Evolutionary conservation across 2,329 filamentous ascomycete species (phyloP).

Genomic region (Ophiostoma sp.): DNA sequence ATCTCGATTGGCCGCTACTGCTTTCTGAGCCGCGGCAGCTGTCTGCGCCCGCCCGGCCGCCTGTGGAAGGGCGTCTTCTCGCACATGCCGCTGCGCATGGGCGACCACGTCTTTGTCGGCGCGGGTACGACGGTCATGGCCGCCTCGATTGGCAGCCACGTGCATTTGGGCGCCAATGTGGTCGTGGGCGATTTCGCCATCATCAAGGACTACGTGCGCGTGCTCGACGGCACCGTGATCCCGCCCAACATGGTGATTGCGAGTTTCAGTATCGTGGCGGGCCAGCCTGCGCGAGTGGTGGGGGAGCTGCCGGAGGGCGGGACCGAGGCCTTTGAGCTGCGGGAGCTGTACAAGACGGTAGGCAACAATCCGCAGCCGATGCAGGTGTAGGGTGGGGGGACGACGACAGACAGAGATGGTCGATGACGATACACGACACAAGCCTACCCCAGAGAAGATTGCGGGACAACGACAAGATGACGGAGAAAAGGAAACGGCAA

Average conservation of each 20-base stretch:
- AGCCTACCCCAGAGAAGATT: neutral
- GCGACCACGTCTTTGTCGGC: slow-evolving; percentile 91
- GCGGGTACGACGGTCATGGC: slow-evolving; percentile 75
- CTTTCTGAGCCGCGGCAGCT: slow-evolving; percentile 75
- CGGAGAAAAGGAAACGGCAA: slow-evolving; percentile 5
- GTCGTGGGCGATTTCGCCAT: slow-evolving; percentile 85
- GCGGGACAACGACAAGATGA: neutral
- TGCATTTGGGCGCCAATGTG: slow-evolving; percentile 76
- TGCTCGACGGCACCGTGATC: slow-evolving; percentile 81
- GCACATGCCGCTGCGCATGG: slow-evolving; percentile 87
- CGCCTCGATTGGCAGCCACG: slow-evolving; percentile 78
- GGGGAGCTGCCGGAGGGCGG: slow-evolving; percentile 77
- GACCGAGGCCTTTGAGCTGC: slow-evolving; percentile 63
- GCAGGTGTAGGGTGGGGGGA: slow-evolving; percentile 35
- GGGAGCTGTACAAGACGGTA: slow-evolving; percentile 64
- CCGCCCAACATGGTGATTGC: slow-evolving; percentile 89
- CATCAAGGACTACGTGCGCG: slow-evolving; percentile 87
- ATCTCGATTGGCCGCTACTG: slow-evolving; percentile 91
- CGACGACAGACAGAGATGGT: no score
- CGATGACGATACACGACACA: neutral
- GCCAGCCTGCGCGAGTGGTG: slow-evolving; percentile 74
- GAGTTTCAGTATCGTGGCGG: slow-evolving; percentile 88
- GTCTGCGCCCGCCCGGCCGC: slow-evolving; percentile 79
- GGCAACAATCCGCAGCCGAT: slow-evolving; percentile 55
- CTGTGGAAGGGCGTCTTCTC: slow-evolving; percentile 76